Conservation (phyloP, 208 protist genomes). For the Acanthamoeba castellanii region DNA sequence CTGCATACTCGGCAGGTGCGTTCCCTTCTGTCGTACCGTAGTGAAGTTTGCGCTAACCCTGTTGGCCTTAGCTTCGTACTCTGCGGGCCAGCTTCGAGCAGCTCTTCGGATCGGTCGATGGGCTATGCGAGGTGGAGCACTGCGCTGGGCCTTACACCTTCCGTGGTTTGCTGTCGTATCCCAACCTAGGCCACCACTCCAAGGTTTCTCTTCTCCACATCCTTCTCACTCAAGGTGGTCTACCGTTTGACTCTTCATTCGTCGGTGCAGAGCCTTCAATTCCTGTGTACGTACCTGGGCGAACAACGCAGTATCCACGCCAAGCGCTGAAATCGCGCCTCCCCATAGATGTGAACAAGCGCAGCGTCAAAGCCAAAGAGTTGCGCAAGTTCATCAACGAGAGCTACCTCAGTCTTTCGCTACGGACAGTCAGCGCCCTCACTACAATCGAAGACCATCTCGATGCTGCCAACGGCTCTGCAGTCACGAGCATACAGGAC, state of each 20-base stretch:
- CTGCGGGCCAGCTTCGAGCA: constrained; percentile 43
- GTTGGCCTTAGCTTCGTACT: constrained; percentile 32
- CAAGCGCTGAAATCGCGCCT: not conserved
- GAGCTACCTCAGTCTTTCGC: constrained; percentile 7
- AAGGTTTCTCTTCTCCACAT: not conserved
- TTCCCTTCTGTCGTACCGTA: not conserved
- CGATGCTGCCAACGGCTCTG: not conserved
- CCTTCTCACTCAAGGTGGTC: not conserved
- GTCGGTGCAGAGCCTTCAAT: not conserved
- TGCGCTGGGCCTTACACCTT: not conserved
- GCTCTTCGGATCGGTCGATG: constrained; percentile 10
- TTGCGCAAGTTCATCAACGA: constrained; percentile 46
- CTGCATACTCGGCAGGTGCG: constrained; percentile 20
- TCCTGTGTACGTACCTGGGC: constrained; percentile 7
- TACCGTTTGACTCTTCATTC: not conserved
- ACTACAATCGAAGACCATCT: not conserved
- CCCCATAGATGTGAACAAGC: constrained; percentile 9
- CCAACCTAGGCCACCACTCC: constrained; percentile 8
- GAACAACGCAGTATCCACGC: not conserved
- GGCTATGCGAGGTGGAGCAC: not conserved
- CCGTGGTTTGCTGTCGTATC: constrained; percentile 7
- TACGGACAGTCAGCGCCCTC: not conserved
- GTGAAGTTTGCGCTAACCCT: not conserved
- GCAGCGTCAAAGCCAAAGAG: not conserved
- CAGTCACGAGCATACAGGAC: not conserved